A percentile compares a stretch with the other conserved stretches of the same genome.
phyloP scores from a whole-genome alignment of 306 rosid species.

The Herpetospermum pedunculosum region DNA sequence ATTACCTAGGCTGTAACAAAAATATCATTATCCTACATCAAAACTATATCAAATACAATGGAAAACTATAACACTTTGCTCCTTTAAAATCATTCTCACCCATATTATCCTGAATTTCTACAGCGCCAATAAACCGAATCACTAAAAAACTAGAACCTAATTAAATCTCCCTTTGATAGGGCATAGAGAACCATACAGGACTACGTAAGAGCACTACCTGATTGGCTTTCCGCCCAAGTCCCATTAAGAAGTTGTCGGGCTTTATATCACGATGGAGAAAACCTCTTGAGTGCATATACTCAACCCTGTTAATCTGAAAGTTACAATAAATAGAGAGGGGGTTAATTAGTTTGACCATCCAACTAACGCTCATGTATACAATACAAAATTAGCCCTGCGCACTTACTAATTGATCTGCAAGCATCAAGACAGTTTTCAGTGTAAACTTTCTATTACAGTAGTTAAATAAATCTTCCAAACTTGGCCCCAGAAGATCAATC shows the following conservation, averaged over 20 bases:
- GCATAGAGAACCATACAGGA: not conserved
- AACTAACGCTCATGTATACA: constrained; percentile 4
- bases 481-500: constrained; percentile 99
- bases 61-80: not conserved
- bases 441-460: constrained; percentile 85
- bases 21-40: not conserved
- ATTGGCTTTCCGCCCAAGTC: constrained; percentile 95
- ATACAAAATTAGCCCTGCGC: constrained; percentile 5
- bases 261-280: constrained; percentile 98
- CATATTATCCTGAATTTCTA: not conserved
- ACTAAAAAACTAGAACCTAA: not conserved
- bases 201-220: constrained; percentile 41
- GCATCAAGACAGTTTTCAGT: constrained; percentile 90
- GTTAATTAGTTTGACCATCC: constrained; percentile 6
- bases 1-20: not conserved
- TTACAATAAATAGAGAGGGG: constrained; percentile 3
- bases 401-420: constrained; percentile 97
- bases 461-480: constrained; percentile 95
- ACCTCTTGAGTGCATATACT: constrained; percentile 98
- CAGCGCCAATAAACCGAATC: not conserved
- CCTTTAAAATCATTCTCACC: not conserved
- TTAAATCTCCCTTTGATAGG: not conserved
- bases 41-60: not conserved
- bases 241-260: constrained; percentile 98
- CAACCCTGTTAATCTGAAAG: constrained; percentile 94